Evolutionary conservation across 2,329 filamentous ascomycete genomes (phyloP).

Genomic region (Emmonsiellopsis sp.): DNA sequence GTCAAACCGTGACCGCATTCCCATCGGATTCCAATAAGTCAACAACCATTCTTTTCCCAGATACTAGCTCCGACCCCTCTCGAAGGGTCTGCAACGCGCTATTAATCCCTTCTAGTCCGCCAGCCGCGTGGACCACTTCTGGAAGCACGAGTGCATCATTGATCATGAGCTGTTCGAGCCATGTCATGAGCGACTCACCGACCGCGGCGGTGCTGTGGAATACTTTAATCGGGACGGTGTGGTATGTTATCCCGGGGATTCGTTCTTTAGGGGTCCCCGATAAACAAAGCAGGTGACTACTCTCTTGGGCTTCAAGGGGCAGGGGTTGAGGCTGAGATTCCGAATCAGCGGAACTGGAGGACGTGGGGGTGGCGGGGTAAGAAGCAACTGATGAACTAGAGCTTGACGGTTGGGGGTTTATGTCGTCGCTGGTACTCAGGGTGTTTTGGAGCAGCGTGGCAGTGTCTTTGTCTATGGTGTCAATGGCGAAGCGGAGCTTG

Average conservation of each 20-base stretch:
- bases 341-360: background rate
- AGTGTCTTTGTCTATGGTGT: slow-evolving; percentile 58
- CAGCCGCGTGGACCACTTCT: slow-evolving; percentile 55
- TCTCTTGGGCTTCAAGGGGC: slow-evolving; percentile 14
- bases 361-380: background rate
- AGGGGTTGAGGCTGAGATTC: slow-evolving; percentile 13
- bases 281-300: slow-evolving; percentile 57
- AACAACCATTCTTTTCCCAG: slow-evolving; percentile 62
- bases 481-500: slow-evolving; percentile 57
- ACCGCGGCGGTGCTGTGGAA: slow-evolving; percentile 61
- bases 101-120: slow-evolving; percentile 60
- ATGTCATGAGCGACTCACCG: slow-evolving; percentile 54
- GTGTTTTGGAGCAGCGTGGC: slow-evolving; percentile 50
- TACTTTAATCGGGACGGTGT: slow-evolving; percentile 65
- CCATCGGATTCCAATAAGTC: slow-evolving; percentile 11
- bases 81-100: slow-evolving; percentile 57
- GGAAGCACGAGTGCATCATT: slow-evolving; percentile 48
- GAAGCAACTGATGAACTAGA: background rate
- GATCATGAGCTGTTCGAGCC: slow-evolving; percentile 59
- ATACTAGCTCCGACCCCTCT: slow-evolving; percentile 47
- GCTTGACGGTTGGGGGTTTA: background rate
- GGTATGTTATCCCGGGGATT: slow-evolving; percentile 42
- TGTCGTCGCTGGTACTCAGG: slow-evolving; percentile 22
- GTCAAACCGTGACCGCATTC: slow-evolving; percentile 4
- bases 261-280: slow-evolving; percentile 56